Evolutionary conservation across 495 filamentous ascomycete species (phyloP), one percentile per base, ranked within the genome.

Genomic region (Cercophora sp.): DNA sequence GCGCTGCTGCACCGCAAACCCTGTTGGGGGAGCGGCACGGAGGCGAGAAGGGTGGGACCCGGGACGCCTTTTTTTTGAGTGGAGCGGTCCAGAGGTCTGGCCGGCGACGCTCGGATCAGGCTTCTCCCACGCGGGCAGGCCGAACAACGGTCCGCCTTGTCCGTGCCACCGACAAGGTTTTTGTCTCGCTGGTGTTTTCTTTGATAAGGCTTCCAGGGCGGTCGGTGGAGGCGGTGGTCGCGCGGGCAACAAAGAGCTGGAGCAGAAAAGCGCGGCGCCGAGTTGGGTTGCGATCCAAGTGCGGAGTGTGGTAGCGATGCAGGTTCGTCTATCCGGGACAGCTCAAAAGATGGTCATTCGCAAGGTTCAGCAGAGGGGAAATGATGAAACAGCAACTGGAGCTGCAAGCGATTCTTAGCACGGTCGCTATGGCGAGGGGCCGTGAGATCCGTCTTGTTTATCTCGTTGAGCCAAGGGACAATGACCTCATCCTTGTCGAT

Each of bases 11-110:
- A 45, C 24, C 27, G 39, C 39, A 31, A 52, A 24, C 31, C 35
- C 19, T 45, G 25, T 47, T 47, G 25, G 44, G 50, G 29, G 45
- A 43, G 50, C 40, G 50, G 50, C 50, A 45, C 39, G 26, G 39
- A 47, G 4, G n/a, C 44, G 26, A 47, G 44, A 18, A 27, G 25
- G 26, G 44, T 32, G 16, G 8, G 44, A 47, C 44, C 27, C 19
- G 27, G 44, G 44, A 34, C 25, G 15, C 32, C 34, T 47, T 47
- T 22, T 29, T 10, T 25, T 34, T n/a, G 44, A 34, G 44, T 5
- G 34, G 16, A 23, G 27, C 24, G 43, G 44, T 34, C 44, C 27
- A 34, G n/a, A n/a, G 44, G 25, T 43, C 20, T 22, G 16, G 40
- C 11, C 15, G 8, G n/a, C n/a, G 42, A 11, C 26, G 44, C 26